Conservation (phyloP, 75 land plant genomes). For the Selaginella moellendorffii region DNA sequence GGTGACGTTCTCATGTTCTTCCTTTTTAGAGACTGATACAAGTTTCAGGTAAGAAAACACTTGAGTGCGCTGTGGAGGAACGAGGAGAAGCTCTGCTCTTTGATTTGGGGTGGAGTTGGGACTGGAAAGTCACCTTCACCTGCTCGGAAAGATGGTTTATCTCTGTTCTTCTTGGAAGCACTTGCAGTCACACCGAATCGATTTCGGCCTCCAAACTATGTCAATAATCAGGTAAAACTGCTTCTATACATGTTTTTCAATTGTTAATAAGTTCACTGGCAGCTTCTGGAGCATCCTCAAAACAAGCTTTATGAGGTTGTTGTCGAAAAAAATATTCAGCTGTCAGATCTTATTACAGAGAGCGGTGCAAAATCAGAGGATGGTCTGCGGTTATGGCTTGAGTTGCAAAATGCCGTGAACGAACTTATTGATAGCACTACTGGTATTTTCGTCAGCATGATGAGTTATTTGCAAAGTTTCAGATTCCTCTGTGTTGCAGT, state of each 20-base stretch:
- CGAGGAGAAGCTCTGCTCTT: slow-evolving; percentile 47
- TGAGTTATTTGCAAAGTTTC: too few relatives aligned
- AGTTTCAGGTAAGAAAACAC: slow-evolving; percentile 57
- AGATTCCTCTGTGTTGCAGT: too few relatives aligned
- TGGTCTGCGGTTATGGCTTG: slow-evolving; percentile 36
- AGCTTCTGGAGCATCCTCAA: slow-evolving; percentile 74
- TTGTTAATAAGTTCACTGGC: not conserved
- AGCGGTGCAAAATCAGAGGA: slow-evolving; percentile 10
- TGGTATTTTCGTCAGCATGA: slow-evolving; percentile 21
- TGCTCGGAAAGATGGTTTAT: too few relatives aligned
- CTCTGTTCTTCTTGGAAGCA: slow-evolving; percentile 62
- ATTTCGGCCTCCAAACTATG: slow-evolving; percentile 63
- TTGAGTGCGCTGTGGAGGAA: slow-evolving; percentile 54
- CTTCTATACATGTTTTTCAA: not conserved
- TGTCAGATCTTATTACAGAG: slow-evolving; percentile 29
- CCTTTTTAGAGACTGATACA: too few relatives aligned
- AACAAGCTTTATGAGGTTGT: slow-evolving; percentile 43
- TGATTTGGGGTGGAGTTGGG: slow-evolving; percentile 44
- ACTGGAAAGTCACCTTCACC: slow-evolving; percentile 12
- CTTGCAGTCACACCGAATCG: slow-evolving; percentile 78
- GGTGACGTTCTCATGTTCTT: too few relatives aligned
- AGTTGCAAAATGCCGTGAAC: slow-evolving; percentile 51
- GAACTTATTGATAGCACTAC: slow-evolving; percentile 54
- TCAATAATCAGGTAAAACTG: slow-evolving; percentile 32
- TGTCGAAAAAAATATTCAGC: slow-evolving; percentile 40